Evolutionary conservation across 441 rosid genomes (phyloP), one percentile per base, ranked within the genome.

Genomic region (Populus tomentosa): DNA sequence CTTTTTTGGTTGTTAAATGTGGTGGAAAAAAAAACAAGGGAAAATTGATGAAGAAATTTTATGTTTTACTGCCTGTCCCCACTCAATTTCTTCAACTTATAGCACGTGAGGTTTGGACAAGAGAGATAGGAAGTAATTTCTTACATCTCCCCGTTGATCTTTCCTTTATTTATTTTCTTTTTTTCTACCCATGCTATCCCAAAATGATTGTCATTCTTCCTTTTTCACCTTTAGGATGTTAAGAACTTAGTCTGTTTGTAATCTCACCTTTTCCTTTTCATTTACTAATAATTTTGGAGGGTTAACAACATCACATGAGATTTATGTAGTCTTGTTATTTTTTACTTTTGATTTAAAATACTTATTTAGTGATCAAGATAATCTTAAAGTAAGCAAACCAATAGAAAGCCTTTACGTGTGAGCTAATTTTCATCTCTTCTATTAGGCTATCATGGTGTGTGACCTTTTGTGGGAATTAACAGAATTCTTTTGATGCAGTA

Each of bases 401-500:
- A 21, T 21, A n/a, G 26, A 61, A 61, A 61, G 26, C 65, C 28
- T n/a, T 21, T 61, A 10, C 26, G 3, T 8, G 26, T 21, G 65
- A 61, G 28, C 65, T 21, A 61, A 3, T 23, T 21, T 61, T 61
- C 65, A 61, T 61, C 13, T 61, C 65, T n/a, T 61, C 14, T 61
- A 9, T 5, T 18, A 13, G 40, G 56, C 28, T 13, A 63, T 62
- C 20, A 67, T 28, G 62, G 38, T 50, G 20, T 63, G 9, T 75
- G 66, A n/a, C 14, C 14, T 50, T 2, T 32, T 5, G 70, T 7
- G 70, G 35, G 70, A 67, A 33, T 16, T 32, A 7, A 67, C 72
- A 16, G 38, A 61, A 67, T 79, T 75, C 70, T 73, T 75, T 70
- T 85, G 77, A 77, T 90, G 90, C 99, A 95, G 98, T 95, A 95